These are phyloP conservation scores for Tetrapisispora iriomotensis DNA, from an alignment of 805 yeast species.

Conservation along the genomic window DNA sequence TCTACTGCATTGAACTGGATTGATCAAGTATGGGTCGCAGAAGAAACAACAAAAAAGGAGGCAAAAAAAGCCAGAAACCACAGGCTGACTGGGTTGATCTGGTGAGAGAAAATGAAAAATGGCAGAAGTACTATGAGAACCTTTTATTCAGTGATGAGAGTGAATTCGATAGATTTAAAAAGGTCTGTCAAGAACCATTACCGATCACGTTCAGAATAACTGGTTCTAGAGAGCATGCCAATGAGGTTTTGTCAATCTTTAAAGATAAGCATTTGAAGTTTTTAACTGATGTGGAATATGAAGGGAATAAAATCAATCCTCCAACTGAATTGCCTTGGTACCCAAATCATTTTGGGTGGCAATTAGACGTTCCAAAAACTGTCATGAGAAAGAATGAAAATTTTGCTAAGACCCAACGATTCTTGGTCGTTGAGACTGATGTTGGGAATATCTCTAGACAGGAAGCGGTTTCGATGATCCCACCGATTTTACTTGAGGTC, in stretches of 20 bases:
- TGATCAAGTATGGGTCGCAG: conserved; percentile 19
- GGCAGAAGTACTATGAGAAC: conserved; percentile 77
- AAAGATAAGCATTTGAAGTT: conserved; percentile 62
- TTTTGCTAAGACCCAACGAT: conserved; percentile 80
- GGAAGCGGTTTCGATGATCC: conserved; percentile 98
- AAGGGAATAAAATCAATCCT: conserved; percentile 57
- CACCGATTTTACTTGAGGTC: conserved; percentile 85
- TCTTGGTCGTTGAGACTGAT: conserved; percentile 86
- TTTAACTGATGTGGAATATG: conserved; percentile 55
- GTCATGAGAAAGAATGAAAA: conserved; percentile 80
- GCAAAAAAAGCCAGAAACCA: conserved; percentile 24
- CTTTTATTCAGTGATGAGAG: conserved; percentile 53
- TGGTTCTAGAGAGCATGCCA: conserved; percentile 78
- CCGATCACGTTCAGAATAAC: conserved; percentile 94
- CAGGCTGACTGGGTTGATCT: conserved; percentile 53
- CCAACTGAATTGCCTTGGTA: conserved; percentile 79
- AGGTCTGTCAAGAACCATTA: conserved; percentile 62
- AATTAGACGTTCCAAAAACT: conserved; percentile 81
- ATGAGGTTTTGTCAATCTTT: conserved; percentile 64
- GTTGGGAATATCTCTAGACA: conserved; percentile 94
- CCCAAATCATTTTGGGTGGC: conserved; percentile 86
- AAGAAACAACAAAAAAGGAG: conserved; percentile 20
- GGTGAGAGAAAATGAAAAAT: conserved; percentile 63
- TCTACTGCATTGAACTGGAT: too few relatives aligned
- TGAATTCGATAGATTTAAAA: conserved; percentile 68